These are phyloP conservation scores for Cutaneotrichosporon cavernicola DNA, from an alignment of 1,284 basidiomycete species.

Conservation along the genomic window DNA sequence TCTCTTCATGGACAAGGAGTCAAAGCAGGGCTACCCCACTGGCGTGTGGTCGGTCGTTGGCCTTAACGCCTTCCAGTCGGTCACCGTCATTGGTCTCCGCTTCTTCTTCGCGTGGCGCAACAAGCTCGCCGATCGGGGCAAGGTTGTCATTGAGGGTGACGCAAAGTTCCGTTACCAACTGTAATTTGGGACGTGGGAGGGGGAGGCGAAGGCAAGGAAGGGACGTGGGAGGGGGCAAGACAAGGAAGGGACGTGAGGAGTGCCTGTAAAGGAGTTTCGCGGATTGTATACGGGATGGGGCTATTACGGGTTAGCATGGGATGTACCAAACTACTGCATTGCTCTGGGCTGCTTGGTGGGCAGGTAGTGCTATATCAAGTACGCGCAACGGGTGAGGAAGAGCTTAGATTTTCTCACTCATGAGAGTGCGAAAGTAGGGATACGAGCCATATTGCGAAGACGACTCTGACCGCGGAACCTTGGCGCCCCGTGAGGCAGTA, in stretches of 20 bases:
- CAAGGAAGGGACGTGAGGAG: background rate
- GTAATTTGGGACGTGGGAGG: background rate
- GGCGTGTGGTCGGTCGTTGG: conserved; percentile 16
- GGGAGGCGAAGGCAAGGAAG: background rate
- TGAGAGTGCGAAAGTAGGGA: too few relatives aligned
- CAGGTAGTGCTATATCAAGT: too few relatives aligned
- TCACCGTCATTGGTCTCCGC: conserved; percentile 10
- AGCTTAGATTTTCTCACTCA: too few relatives aligned
- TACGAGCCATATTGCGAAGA: too few relatives aligned
- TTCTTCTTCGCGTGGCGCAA: conserved; percentile 16
- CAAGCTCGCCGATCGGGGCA: conserved; percentile 19
- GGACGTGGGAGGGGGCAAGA: too few relatives aligned
- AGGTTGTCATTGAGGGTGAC: conserved; percentile 20
- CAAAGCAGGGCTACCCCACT: conserved; percentile 18
- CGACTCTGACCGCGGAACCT: too few relatives aligned
- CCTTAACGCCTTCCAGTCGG: conserved; percentile 8
- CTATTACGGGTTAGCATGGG: background rate
- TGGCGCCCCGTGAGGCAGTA: too few relatives aligned
- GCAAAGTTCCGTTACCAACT: conserved; percentile 19
- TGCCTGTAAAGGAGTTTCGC: background rate
- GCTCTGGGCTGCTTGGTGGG: too few relatives aligned
- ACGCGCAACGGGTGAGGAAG: too few relatives aligned
- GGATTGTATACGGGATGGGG: background rate
- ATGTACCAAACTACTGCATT: background rate
- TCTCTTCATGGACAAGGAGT: conserved; percentile 22